Evolutionary conservation across 768 basidiomycete genomes (phyloP).

Genomic region (Galerina marginata): DNA sequence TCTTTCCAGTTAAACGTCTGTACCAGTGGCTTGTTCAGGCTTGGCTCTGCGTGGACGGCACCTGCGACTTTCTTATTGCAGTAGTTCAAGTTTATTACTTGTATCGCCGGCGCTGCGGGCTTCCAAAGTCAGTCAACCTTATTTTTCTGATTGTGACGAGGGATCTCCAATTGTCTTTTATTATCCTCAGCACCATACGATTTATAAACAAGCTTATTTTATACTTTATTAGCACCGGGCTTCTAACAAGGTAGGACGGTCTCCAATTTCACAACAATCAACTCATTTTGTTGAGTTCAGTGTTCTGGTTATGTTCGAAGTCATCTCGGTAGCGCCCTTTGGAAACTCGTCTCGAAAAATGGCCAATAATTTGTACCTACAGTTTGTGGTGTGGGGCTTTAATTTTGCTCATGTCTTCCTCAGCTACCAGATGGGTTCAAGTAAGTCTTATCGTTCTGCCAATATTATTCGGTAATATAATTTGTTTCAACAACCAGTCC

Average conservation of each 20-base stretch:
- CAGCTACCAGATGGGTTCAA: neutral
- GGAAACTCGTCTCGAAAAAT: neutral
- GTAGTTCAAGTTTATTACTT: neutral
- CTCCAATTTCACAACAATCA: neutral
- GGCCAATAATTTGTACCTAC: neutral
- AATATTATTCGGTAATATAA: no score
- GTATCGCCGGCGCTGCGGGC: neutral
- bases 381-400: neutral
- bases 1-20: neutral
- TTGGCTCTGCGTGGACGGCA: neutral
- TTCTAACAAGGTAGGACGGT: neutral
- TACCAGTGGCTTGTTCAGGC: neutral
- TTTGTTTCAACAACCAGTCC: neutral
- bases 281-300: neutral
- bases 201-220: neutral
- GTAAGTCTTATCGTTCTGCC: neutral
- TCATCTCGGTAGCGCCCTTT: neutral
- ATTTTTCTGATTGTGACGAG: neutral
- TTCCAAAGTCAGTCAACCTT: neutral
- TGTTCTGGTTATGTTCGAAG: neutral
- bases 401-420: neutral
- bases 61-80: neutral
- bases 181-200: neutral
- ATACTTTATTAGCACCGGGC: neutral
- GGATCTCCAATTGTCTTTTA: neutral